Evolutionary conservation across 257 asterid genomes (phyloP), one percentile per base, ranked within the genome.

Genomic region (Penstemon newberryi): DNA sequence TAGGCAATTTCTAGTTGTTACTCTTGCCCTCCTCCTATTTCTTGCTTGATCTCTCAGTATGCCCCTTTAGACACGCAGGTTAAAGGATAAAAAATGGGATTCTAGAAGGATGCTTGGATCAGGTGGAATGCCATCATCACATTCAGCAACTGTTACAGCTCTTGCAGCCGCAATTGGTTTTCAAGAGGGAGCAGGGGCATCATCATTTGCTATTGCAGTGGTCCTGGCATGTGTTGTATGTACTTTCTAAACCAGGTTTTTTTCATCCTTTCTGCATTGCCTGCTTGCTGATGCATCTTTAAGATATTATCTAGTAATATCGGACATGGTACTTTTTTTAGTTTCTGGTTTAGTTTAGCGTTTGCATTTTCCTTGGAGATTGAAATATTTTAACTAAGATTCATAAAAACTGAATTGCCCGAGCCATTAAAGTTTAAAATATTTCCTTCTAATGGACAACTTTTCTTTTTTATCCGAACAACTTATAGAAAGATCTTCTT

Each of bases 101-200:
- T 90, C 99, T 49, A 83, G 73, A 78, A 88, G 79, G 77, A 88
- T 93, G 96, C 79, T 93, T 58, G 80, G 97, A 80, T 90, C 99
- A 36, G 99, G 99, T 47, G 99, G 99, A 77, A 90, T 93, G 99
- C 99, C 99, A 13, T 93, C 99, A 42, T 93, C 96, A 53, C 99
- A 90, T 87, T 90, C 97, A 63, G 95, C 99, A 51, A 84, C 92
- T 25, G 97, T 93, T 40, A 85, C 85, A 6, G 92, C 99, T 52
- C 96, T 93, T 60, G 91, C 94, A 70, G 73, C 83, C 53, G 89
- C 95, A 75, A 83, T 93, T 73, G 94, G 90, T 12, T 58, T 93
- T 78, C 86, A 81, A 69, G 99, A 90, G 51, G 99, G 99, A 63
- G 68, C 79, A 4, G 92, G 91, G 18, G 88, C 82, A 72, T 74